Conservation (phyloP, 2,329 filamentous ascomycete species). For the Epichloe aotearoae region DNA sequence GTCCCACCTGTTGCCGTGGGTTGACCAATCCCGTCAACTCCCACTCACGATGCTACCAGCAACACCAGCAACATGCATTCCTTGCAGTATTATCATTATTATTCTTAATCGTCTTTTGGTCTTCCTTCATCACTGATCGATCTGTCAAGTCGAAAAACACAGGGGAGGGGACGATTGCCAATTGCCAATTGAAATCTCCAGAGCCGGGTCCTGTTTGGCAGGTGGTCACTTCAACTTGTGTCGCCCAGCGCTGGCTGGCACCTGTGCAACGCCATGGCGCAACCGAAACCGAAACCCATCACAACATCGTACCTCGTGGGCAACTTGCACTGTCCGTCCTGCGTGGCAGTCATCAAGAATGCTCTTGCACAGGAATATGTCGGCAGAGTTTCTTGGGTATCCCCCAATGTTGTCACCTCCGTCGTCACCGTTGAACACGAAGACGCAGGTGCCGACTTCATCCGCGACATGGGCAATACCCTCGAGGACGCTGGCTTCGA, state of each 20-base stretch:
- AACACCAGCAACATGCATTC: neutral
- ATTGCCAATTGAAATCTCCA: neutral
- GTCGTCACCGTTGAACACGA: constrained; percentile 49
- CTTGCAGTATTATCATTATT: neutral
- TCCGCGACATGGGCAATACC: constrained; percentile 30
- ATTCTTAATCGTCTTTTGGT: neutral
- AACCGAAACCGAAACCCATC: constrained; percentile 15
- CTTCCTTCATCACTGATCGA: neutral
- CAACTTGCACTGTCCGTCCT: constrained; percentile 70
- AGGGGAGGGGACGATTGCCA: neutral
- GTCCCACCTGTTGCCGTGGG: neutral
- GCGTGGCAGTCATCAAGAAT: constrained; percentile 51
- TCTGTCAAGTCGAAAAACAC: neutral
- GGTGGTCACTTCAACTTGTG: neutral
- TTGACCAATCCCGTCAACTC: neutral
- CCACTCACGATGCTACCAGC: neutral
- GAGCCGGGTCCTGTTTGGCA: neutral
- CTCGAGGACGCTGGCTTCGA: constrained; percentile 48
- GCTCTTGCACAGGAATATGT: constrained; percentile 35
- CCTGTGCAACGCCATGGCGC: constrained; percentile 14
- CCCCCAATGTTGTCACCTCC: constrained; percentile 59
- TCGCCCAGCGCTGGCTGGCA: neutral
- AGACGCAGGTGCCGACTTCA: constrained; percentile 25
- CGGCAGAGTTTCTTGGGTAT: constrained; percentile 42
- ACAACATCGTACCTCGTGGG: constrained; percentile 53